Evolutionary conservation across 495 filamentous ascomycete genomes (phyloP), one percentile per base, ranked within the genome.

Genomic region (Penicillium dipodomyicola): DNA sequence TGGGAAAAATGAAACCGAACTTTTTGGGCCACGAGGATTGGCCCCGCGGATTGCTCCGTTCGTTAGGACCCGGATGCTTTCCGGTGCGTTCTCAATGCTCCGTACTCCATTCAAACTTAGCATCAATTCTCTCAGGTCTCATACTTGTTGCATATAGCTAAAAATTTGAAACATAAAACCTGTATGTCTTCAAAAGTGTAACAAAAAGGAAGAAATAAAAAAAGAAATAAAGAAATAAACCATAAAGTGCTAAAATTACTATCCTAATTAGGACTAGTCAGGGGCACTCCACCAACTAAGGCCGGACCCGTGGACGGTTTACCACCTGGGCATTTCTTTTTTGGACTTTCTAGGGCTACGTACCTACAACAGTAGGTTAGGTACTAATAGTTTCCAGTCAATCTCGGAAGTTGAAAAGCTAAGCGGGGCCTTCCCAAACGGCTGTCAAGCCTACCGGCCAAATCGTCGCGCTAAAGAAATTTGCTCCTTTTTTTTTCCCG

Each of bases 401-500:
- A 20, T 20, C 59, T 32, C 27, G 10, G n/a, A 5, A 47, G 35
- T 55, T 23, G 19, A 37, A 61, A 66, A 63, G 57, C 61, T 66
- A 35, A 22, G 46, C 46, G 49, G 57, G 54, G 25, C 27, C n/a
- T 47, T 33, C 39, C 45, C 57, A 56, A 39, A 67, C 64, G 64
- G 64, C 64, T 67, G 64, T 67, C 64, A 67, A 52, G 48, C 54
- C 56, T 60, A 35, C 54, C 54, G 41, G 23, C n/a, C n/a, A 57
- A 49, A 49, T 58, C 37, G 14, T 9, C n/a, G n/a, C 51, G 52
- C 52, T 54, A 47, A 57, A 57, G 49, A 54, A 56, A 48, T 59
- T 52, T 51, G 55, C 56, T 55, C 39, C 35, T 40, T 29, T 39
- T 40, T 29, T 39, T 49, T 37, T 15, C 44, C 46, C 20, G 48